A percentile compares a stretch with the other conserved stretches of the same genome.
These are phyloP conservation scores for Daldinia grandis DNA, from an alignment of 495 filamentous ascomycete species.

Conservation along the genomic window DNA sequence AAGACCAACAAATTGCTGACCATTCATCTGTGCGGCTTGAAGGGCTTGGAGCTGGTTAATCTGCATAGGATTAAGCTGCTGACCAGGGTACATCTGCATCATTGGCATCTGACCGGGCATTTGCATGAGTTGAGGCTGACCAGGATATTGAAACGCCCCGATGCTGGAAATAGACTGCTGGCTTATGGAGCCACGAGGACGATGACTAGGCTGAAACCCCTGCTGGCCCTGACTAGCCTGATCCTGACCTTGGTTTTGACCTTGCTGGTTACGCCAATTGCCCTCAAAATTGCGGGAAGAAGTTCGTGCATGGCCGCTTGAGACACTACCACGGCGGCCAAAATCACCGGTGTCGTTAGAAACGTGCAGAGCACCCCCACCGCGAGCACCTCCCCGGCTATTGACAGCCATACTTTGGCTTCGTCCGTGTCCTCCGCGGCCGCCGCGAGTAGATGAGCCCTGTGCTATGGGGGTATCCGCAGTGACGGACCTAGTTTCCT, in stretches of 20 bases:
- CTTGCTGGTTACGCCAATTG: slow-evolving; percentile 91
- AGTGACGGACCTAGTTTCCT: slow-evolving; percentile 57
- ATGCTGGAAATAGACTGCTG: slow-evolving; percentile 88
- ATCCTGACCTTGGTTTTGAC: slow-evolving; percentile 66
- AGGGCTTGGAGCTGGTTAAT: slow-evolving; percentile 90
- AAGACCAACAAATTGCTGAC: slow-evolving; percentile 72
- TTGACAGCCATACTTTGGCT: slow-evolving; percentile 71
- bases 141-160: slow-evolving; percentile 87
- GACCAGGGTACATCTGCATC: slow-evolving; percentile 80
- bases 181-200: slow-evolving; percentile 81
- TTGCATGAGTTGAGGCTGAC: slow-evolving; percentile 91
- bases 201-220: slow-evolving; percentile 93
- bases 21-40: slow-evolving; percentile 84
- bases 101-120: slow-evolving; percentile 80
- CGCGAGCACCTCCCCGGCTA: slow-evolving; percentile 57
- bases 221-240: slow-evolving; percentile 69
- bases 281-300: slow-evolving; percentile 94
- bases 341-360: slow-evolving; percentile 63
- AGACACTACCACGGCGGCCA: slow-evolving; percentile 71
- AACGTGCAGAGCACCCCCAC: slow-evolving; percentile 46
- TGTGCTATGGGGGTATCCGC: slow-evolving; percentile 60
- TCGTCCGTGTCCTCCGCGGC: slow-evolving; percentile 64
- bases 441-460: slow-evolving; percentile 55
- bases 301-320: slow-evolving; percentile 75
- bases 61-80: slow-evolving; percentile 89